Evolutionary conservation across 441 rosid species (phyloP).

Genomic region (Syzygium syzygioides): DNA sequence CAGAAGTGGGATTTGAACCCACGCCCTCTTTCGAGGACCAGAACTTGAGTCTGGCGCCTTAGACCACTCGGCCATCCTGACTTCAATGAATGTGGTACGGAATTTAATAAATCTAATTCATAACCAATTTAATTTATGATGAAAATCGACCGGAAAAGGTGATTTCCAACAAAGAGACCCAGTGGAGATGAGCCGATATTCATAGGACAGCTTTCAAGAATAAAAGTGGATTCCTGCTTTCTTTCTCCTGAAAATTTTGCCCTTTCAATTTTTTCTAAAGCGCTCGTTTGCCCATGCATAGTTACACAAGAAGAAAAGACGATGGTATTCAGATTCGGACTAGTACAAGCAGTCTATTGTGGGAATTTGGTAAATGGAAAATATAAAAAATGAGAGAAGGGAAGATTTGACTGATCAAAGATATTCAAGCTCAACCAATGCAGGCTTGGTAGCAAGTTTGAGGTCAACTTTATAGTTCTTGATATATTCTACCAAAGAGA

Average conservation of each 20-base stretch:
- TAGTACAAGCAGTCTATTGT: background rate
- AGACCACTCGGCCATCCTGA: constrained; percentile 98
- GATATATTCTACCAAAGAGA: background rate
- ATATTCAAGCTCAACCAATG: background rate
- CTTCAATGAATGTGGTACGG: background rate
- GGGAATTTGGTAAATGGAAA: background rate
- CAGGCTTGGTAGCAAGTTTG: background rate
- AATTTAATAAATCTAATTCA: background rate
- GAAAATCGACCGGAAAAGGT: background rate
- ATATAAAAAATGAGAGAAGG: background rate
- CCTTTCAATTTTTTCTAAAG: background rate
- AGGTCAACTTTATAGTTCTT: background rate
- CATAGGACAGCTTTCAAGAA: background rate
- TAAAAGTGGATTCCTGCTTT: background rate
- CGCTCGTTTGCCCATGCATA: rapidly evolving
- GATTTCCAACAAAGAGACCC: background rate
- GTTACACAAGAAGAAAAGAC: background rate
- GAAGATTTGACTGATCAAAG: no score
- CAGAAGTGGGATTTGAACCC: constrained; percentile 95
- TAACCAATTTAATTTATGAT: no score
- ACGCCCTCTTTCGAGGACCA: constrained; percentile 81
- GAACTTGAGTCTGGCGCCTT: constrained; percentile 99
- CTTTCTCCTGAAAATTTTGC: background rate
- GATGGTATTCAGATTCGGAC: background rate
- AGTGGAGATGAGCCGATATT: background rate